phyloP scores from a whole-genome alignment of 768 basidiomycete species.

The Termitomyces eurrhizus region DNA sequence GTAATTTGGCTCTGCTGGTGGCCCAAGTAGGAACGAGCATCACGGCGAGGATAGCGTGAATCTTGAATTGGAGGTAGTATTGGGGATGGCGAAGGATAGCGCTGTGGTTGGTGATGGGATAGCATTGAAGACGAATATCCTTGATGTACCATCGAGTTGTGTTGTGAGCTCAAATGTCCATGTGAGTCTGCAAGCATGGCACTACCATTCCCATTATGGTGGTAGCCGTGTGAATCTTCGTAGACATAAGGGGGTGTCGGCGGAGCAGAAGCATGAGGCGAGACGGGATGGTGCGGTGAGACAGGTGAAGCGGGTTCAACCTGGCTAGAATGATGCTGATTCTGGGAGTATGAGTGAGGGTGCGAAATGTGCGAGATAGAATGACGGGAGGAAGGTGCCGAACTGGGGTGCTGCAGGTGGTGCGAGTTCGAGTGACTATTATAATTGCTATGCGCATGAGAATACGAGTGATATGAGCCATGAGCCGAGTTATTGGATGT shows the following conservation, averaged over 20 bases:
- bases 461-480: constrained; percentile 31
- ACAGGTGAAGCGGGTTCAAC: constrained; percentile 46
- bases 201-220: constrained; percentile 24
- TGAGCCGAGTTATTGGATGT: constrained; percentile 19
- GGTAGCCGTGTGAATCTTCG: constrained; percentile 38
- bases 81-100: constrained; percentile 53
- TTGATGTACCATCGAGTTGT: constrained; percentile 17
- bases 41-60: constrained; percentile 29
- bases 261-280: constrained; percentile 39
- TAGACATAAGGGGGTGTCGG: constrained; percentile 46
- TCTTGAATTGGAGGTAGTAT: constrained; percentile 54
- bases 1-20: constrained; percentile 16
- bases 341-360: constrained; percentile 41
- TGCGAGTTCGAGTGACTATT: constrained; percentile 16
- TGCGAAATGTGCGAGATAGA: constrained; percentile 61
- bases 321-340: constrained; percentile 27
- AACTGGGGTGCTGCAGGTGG: constrained; percentile 16
- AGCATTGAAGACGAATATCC: constrained; percentile 18
- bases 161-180: constrained; percentile 28
- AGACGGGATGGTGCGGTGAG: constrained; percentile 43
- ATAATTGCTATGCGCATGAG: constrained; percentile 26
- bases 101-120: constrained; percentile 18
- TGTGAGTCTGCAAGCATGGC: constrained; percentile 21
- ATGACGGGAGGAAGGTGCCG: constrained; percentile 44
- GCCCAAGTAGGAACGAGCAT: constrained; percentile 7